Percentiles rank a stretch among this genome's conserved stretches.
phyloP scores from a whole-genome alignment of 1,284 basidiomycete species.

The Tilletiopsis washingtonensis region DNA sequence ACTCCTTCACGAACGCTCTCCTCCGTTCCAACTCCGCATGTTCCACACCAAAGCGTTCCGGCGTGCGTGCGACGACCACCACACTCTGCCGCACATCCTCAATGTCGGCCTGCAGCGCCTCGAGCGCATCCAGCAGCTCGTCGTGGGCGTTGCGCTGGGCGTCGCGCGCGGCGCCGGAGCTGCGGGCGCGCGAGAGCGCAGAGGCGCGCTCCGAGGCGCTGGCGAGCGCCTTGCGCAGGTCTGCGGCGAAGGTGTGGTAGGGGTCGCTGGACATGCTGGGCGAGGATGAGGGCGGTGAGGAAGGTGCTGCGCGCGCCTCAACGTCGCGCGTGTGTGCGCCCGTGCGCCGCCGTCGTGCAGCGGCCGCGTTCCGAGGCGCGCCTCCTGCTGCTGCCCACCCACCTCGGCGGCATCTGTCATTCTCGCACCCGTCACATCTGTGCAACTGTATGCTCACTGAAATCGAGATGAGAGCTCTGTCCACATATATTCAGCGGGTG shows the following conservation, averaged over 20 bases:
- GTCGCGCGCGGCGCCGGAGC: background rate
- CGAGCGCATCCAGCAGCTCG: slow-evolving; percentile 23
- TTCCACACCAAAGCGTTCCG: slow-evolving; percentile 35
- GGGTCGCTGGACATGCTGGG: slow-evolving; percentile 37
- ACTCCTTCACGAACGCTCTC: background rate
- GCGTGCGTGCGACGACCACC: slow-evolving; percentile 32
- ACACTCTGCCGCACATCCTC: slow-evolving; percentile 40
- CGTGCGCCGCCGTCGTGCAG: too few species aligned
- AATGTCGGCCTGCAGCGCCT: slow-evolving; percentile 33
- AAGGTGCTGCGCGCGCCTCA: too few species aligned
- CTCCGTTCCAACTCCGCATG: slow-evolving; percentile 21
- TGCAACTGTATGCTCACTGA: too few species aligned
- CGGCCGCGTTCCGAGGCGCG: too few species aligned
- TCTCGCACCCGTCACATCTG: too few species aligned
- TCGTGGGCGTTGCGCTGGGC: slow-evolving; percentile 21
- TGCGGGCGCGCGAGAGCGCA: background rate
- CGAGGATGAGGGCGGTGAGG: background rate
- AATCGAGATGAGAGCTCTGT: too few species aligned
- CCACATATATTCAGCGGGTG: too few species aligned
- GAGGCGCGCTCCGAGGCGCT: slow-evolving; percentile 13
- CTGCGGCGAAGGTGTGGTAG: slow-evolving; percentile 40
- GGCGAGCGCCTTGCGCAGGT: slow-evolving; percentile 29
- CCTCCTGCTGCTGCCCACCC: too few species aligned
- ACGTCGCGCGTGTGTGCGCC: too few species aligned
- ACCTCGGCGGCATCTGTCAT: too few species aligned